Evolutionary conservation across 257 asterid genomes (phyloP), one percentile per base, ranked within the genome.

Genomic region (Solanum appendiculatum): DNA sequence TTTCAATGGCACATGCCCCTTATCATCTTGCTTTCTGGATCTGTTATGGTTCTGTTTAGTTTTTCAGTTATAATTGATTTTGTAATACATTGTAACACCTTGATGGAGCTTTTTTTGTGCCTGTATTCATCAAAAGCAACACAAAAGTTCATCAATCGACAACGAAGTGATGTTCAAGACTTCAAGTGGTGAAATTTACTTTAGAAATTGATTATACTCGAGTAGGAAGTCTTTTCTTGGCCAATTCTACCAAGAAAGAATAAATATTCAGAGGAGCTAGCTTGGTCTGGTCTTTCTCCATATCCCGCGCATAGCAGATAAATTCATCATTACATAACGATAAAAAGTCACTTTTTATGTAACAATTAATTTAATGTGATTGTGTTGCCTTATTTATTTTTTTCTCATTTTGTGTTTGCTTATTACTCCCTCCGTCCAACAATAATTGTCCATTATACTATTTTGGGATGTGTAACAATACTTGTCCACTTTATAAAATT

Each of bases 261-360:
- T 51, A 16, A 51, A 51, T 51, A 51, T 69, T 31, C 77, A 31
- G 40, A 27, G 1, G 21, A n/a, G n/a, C n/a, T n/a, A n/a, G n/a
- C n/a, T 3, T 60, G 7, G 3, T 60, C 29, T 7, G 0, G 14
- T 14, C 29, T 4, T 60, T 58, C 23, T 51, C 9, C 20, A 54
- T 54, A 54, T 0, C n/a, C 25, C 1, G 6, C 0, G 7, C 29
- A 60, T 60, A 23, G 1, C 0, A n/a, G 0, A n/a, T n/a, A 42
- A 42, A 42, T 42, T 1, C 4, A 3, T 10, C 12, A 42, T 10
- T 42, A 9, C 48, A 11, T 42, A 42, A 42, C 3, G 48, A 42
- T 3, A 11, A 11, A 42, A 42, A 42, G 15, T 3, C 13, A 9
- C 15, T 2, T 42, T 42, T 42, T 42, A 10, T 42, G 48, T 42